A percentile compares a stretch with the other conserved stretches of the same genome.
phyloP scores from a whole-genome alignment of 441 rosid genomes.

The Pelargonium citronellum region DNA sequence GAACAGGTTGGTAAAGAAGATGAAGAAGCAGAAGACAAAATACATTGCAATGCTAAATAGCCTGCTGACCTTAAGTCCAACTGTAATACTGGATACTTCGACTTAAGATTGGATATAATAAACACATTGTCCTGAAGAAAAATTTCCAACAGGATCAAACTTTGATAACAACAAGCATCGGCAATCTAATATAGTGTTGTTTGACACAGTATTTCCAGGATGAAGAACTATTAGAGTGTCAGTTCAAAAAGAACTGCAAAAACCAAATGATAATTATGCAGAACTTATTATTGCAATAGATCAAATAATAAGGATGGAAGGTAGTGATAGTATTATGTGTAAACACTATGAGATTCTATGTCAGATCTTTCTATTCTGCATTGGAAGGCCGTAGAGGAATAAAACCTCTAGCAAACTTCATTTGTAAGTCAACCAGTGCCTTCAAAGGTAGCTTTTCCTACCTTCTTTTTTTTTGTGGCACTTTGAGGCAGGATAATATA shows the following conservation, averaged over 20 bases:
- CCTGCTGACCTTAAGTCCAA: conserved; percentile 24
- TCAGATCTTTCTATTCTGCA: background rate
- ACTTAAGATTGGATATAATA: conserved; percentile 28
- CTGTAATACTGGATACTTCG: conserved; percentile 29
- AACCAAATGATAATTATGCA: background rate
- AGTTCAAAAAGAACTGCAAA: too few relatives aligned
- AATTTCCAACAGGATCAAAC: background rate
- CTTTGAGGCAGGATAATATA: background rate
- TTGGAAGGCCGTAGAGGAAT: background rate
- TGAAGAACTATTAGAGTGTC: too few relatives aligned
- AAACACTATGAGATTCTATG: background rate
- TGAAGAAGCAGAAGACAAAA: conserved; percentile 24
- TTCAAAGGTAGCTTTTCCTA: background rate
- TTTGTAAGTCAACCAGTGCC: background rate
- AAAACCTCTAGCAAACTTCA: background rate
- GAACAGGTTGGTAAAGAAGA: conserved; percentile 11
- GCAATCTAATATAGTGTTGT: background rate
- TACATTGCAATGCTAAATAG: background rate
- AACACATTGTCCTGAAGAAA: conserved; percentile 27
- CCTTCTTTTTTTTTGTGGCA: background rate
- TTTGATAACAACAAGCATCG: background rate
- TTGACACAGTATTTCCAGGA: background rate
- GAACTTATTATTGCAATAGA: background rate
- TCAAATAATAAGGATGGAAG: background rate
- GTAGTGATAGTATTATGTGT: background rate